Percentiles rank a stretch among this genome's conserved stretches.
These are phyloP conservation scores for Eucommia ulmoides DNA, from an alignment of 257 asterid genomes.

Conservation along the genomic window DNA sequence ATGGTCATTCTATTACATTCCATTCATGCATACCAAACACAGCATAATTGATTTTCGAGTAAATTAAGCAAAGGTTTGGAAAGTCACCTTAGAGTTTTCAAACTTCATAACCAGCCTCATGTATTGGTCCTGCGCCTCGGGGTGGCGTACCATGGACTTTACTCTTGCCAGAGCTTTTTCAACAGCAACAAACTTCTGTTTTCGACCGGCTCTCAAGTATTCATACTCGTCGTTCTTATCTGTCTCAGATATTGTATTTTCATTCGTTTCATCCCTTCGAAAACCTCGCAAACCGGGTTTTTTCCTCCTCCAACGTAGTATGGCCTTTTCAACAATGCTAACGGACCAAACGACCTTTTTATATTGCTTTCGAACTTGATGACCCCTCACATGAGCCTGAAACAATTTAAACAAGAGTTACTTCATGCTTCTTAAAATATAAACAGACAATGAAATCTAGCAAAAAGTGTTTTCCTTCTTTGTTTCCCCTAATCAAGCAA, in stretches of 20 bases:
- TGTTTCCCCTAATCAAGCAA: neutral
- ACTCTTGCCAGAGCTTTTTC: slow-evolving; percentile 18
- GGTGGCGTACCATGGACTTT: slow-evolving; percentile 17
- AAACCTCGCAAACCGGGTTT: slow-evolving; percentile 18
- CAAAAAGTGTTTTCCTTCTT: neutral
- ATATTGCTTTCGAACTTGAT: slow-evolving; percentile 17
- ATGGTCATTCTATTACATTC: too few relatives aligned
- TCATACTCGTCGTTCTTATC: slow-evolving; percentile 19
- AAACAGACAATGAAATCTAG: neutral
- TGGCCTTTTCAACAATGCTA: slow-evolving; percentile 19
- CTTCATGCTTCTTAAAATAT: neutral
- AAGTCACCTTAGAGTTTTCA: slow-evolving; percentile 15
- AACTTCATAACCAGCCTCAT: slow-evolving; percentile 13
- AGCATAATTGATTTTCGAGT: too few relatives aligned
- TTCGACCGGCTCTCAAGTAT: slow-evolving; percentile 7
- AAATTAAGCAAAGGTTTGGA: neutral
- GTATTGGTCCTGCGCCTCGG: slow-evolving; percentile 19
- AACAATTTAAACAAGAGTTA: neutral
- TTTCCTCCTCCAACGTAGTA: slow-evolving; percentile 25
- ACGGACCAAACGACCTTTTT: slow-evolving; percentile 19
- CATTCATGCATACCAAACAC: too few relatives aligned
- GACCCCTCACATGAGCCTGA: slow-evolving; percentile 21
- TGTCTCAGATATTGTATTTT: slow-evolving; percentile 2
- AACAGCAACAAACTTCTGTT: slow-evolving; percentile 16
- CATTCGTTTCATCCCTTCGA: slow-evolving; percentile 4